Evolutionary conservation across 306 rosid genomes (phyloP), one percentile per base, ranked within the genome.

Genomic region (Cucurbita maxima): DNA sequence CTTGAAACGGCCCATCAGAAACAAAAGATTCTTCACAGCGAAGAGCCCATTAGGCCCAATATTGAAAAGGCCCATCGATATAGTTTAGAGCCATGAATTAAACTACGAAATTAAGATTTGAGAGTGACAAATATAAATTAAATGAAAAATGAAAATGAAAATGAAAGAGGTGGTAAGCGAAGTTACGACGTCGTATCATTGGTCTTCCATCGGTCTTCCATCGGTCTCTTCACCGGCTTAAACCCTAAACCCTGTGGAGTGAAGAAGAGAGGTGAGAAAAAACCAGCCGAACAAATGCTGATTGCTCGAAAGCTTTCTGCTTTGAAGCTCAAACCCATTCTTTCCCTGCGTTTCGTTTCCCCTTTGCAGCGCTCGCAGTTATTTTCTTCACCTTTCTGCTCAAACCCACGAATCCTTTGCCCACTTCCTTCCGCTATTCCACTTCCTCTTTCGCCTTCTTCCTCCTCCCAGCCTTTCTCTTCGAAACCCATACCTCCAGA

Each of bases 221-320:
- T 36, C 18, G 0, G 22, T 13, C 7, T 7, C 48, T 62, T 22
- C 54, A 11, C 14, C 60, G 30, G 71, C 77, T 44, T 41, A 72
- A 80, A 61, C 74, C 83, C 80, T 76, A 71, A 62, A 76, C 73
- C 61, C 72, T 36, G 58, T 69, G 43, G 11, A 10, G 12, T 7
- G 22, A 16, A 16, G 45, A 12, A 2, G 0, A 40, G 70, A 38
- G 70, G 22, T 0, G 50, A 51, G 19, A 25, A 57, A 54, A 14
- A 25, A 25, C 0, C 16, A 25, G 20, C 10, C 19, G 11, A 8
- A 25, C 68, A 82, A 52, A 80, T 80, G 85, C 57, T 81, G 6
- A 7, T 67, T 30, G 62, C 84, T 77, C 82, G 86, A 78, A 57
- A 34, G 45, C 69, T 75, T 25, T 78, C 76, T 44, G 77, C 82